Evolutionary conservation across 1,139 yeast species (phyloP).

Genomic region (Taphrina pruni): DNA sequence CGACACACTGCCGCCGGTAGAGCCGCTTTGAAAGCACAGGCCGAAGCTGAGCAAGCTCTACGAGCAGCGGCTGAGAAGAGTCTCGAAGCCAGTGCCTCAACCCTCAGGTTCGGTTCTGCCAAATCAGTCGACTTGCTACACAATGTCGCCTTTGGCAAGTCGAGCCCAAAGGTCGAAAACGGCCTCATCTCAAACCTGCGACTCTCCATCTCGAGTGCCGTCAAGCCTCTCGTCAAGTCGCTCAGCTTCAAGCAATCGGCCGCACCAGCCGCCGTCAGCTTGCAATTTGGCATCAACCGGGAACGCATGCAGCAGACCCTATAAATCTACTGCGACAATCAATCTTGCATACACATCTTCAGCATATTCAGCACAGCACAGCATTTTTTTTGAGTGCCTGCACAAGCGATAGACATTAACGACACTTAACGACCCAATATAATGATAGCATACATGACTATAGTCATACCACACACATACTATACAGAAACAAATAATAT

Average conservation of each 20-base stretch:
- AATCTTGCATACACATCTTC: background rate
- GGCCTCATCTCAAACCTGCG: background rate
- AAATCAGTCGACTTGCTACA: background rate
- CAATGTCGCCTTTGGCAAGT: conserved; percentile 1
- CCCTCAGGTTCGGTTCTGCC: conserved; percentile 9
- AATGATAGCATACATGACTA: background rate
- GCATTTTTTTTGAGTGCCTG: background rate
- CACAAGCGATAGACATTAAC: conserved; percentile 6
- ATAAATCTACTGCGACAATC: background rate
- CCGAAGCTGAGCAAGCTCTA: background rate
- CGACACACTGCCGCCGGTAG: conserved; percentile 19
- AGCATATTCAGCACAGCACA: conserved; percentile 9
- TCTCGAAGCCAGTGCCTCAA: conserved; percentile 1
- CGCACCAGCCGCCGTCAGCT: background rate
- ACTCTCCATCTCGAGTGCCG: conserved; percentile 3
- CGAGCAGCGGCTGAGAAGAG: background rate
- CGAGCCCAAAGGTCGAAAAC: background rate
- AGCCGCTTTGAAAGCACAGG: background rate
- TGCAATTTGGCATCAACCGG: conserved; percentile 25
- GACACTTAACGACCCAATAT: conserved; percentile 5
- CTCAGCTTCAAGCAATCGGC: conserved; percentile 4
- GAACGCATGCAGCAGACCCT: background rate
- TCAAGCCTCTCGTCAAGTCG: background rate
- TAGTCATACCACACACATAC: background rate
- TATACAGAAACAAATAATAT: background rate